phyloP scores from a whole-genome alignment of 1,284 basidiomycete species.

The Austropuccinia psidii region DNA sequence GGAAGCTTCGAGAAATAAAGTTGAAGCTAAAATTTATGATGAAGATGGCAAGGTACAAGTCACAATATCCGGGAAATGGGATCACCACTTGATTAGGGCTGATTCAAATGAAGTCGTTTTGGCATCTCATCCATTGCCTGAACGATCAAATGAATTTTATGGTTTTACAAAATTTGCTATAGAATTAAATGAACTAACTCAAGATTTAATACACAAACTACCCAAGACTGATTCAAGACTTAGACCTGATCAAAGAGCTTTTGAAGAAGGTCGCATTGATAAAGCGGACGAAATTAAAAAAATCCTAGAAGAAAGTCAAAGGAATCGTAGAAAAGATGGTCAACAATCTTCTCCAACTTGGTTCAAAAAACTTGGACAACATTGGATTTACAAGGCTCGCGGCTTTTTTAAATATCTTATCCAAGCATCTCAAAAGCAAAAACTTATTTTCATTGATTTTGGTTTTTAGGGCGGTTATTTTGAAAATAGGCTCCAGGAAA shows the following conservation, averaged over 20 bases:
- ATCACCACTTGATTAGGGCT: conserved; percentile 40
- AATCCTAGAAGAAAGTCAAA: conserved; percentile 59
- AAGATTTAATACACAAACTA: conserved; percentile 45
- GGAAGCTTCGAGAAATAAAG: conserved; percentile 35
- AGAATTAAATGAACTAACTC: conserved; percentile 66
- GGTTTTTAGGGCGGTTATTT: no score
- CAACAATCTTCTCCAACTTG: conserved; percentile 7
- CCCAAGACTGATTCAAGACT: conserved; percentile 77
- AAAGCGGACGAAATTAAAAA: conserved; percentile 68
- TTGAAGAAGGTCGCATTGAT: conserved; percentile 72
- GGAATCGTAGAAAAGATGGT: conserved; percentile 45
- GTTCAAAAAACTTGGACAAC: conserved; percentile 8
- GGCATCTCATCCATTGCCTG: conserved; percentile 4
- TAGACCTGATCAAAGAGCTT: conserved; percentile 73
- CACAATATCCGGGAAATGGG: conserved; percentile 37
- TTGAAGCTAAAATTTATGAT: conserved; percentile 35
- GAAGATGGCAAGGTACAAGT: conserved; percentile 38
- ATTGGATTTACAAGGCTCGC: conserved; percentile 31
- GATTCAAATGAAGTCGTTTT: conserved; percentile 11
- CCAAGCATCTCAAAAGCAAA: no score
- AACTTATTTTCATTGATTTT: no score
- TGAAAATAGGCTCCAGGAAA: no score
- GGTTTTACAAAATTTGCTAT: conserved; percentile 75
- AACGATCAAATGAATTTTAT: conserved; percentile 58
- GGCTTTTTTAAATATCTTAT: no score